phyloP scores from a whole-genome alignment of 2,329 filamentous ascomycete species.

The Exophiala aquamarina region DNA sequence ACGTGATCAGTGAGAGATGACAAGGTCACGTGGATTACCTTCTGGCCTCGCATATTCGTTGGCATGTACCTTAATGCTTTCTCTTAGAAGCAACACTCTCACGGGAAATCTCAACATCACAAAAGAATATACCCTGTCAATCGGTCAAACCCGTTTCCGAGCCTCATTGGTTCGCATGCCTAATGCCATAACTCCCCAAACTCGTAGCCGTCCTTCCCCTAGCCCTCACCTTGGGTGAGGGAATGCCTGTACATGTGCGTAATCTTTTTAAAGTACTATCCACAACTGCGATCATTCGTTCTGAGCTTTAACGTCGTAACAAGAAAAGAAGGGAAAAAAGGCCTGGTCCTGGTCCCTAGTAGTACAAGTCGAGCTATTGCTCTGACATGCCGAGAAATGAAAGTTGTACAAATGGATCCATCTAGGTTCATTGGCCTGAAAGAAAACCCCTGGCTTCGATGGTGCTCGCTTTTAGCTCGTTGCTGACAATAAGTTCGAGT shows the following conservation, averaged over 20 bases:
- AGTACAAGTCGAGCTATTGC: constrained; percentile 23
- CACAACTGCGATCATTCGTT: constrained; percentile 9
- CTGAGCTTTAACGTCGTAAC: constrained; percentile 20
- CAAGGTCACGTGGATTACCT: too few species aligned
- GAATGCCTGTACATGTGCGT: constrained; percentile 18
- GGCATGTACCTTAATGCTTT: too few species aligned
- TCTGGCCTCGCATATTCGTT: too few species aligned
- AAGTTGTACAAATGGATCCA: constrained; percentile 16
- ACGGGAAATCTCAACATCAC: too few species aligned
- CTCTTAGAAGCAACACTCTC: too few species aligned
- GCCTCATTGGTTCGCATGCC: neutral
- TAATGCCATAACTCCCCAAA: constrained; percentile 1
- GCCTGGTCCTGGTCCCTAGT: constrained; percentile 15
- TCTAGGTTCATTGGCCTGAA: constrained; percentile 3
- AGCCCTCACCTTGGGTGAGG: neutral
- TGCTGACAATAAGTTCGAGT: constrained; percentile 17
- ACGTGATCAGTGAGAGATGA: too few species aligned
- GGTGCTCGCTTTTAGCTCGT: constrained; percentile 6
- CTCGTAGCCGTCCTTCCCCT: too few species aligned
- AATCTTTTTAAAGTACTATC: constrained; percentile 12
- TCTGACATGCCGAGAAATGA: constrained; percentile 22
- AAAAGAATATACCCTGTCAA: neutral
- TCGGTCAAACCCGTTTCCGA: neutral
- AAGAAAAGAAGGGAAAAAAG: constrained; percentile 9
- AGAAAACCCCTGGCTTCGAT: neutral